Percentiles rank a stretch among this genome's conserved stretches.
phyloP scores from a whole-genome alignment of 768 basidiomycete species.

The Tricholoma furcatifolium region DNA sequence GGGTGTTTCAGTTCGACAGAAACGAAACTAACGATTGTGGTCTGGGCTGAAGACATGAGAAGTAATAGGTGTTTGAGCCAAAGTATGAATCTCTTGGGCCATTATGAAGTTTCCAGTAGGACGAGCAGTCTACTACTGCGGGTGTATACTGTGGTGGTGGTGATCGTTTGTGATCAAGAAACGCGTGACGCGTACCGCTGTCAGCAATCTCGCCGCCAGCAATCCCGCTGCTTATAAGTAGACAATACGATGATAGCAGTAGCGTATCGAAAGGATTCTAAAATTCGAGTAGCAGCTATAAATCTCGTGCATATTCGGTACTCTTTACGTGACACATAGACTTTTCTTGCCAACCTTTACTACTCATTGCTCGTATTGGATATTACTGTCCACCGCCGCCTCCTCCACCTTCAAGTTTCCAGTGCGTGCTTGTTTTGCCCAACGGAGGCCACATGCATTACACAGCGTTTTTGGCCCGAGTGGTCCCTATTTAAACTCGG shows the following conservation, averaged over 20 bases:
- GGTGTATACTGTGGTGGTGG: conserved; percentile 1
- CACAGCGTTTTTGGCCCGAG: conserved; percentile 96
- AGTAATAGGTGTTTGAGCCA: conserved; percentile 84
- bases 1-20: neutral
- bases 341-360: neutral
- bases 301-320: too few species aligned
- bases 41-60: conserved; percentile 91
- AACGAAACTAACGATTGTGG: conserved; percentile 64
- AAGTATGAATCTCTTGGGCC: conserved; percentile 71
- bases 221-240: too few species aligned
- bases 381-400: conserved; percentile 18
- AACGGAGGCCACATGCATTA: conserved; percentile 93
- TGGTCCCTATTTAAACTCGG: conserved; percentile 60
- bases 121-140: conserved; percentile 87
- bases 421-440: conserved; percentile 67
- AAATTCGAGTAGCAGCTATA: too few species aligned
- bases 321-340: neutral
- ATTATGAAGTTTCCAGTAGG: conserved; percentile 53
- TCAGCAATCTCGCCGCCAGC: neutral
- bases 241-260: too few species aligned
- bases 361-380: conserved; percentile 3
- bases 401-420: conserved; percentile 41
- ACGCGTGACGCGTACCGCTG: neutral
- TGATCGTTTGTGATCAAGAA: neutral
- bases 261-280: too few species aligned